Evolutionary conservation across 1,139 yeast species (phyloP), one percentile per base, ranked within the genome.

Genomic region (Suhomyces guaymorum): DNA sequence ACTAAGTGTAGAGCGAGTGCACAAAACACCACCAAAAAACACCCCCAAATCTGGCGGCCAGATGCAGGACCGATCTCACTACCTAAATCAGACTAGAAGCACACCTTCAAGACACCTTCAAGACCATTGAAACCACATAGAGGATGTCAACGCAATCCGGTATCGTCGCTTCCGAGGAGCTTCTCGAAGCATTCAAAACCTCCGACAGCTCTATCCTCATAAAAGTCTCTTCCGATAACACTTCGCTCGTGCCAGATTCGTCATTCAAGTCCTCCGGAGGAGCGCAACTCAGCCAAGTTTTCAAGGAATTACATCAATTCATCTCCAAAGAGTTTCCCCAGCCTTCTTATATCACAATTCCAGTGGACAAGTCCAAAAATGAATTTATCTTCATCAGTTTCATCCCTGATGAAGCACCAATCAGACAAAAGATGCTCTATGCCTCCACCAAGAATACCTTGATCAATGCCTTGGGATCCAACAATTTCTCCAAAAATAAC

Each of bases 391-490:
- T 92, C 51, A 73, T 89, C 30, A 79, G 94, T 26, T 90, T 74
- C 63, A 92, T 92, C 31, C 97, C 98, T 0, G 97, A 92, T 56
- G 59, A 62, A 31, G 89, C 97, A 9, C 80, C 82, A 6, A 90
- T 92, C 22, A 75, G 90, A 41, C 75, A 78, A 40, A 92, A 92
- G 57, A 92, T 92, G 97, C 70, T 92, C 36, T 94, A 90, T 59
- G 97, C 98, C 3, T 84, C 96, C 3, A 82, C 95, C 13, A 87
- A 87, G 46, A 82, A 79, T 53, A 80, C 94, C 1, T 61, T 92
- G 30, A 62, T 85, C 33, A 76, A 84, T 43, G 81, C 82, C 43
- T 67, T 92, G 33, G 95, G 95, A 2, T 63, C 83, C 5, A 80
- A 76, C 45, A 64, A 71, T 35, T 80, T 89, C 52, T 63, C 72